A percentile compares a stretch with the other conserved stretches of the same genome.
Evolutionary conservation across 2,329 filamentous ascomycete species (phyloP).

Genomic region (Fusarium concolor): DNA sequence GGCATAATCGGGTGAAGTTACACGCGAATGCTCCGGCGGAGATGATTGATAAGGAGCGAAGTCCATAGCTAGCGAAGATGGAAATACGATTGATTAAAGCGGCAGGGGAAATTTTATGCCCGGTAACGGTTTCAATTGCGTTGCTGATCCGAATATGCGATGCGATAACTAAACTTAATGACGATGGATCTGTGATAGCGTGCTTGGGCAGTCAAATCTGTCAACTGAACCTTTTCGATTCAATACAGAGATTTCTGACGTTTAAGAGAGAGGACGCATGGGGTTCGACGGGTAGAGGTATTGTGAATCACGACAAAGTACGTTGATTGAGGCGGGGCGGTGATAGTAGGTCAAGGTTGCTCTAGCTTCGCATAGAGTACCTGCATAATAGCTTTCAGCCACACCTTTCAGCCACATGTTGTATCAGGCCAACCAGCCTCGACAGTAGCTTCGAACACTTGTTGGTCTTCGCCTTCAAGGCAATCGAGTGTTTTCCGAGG

Average conservation of each 20-base stretch:
- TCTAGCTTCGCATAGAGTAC: constrained; percentile 21
- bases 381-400: constrained; percentile 26
- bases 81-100: constrained; percentile 1
- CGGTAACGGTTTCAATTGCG: background rate
- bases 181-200: background rate
- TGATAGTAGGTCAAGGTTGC: constrained; percentile 19
- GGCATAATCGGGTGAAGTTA: constrained; percentile 73
- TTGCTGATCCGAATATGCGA: background rate
- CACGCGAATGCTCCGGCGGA: constrained; percentile 84
- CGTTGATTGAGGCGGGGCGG: constrained; percentile 27
- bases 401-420: constrained; percentile 29
- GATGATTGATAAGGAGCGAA: constrained; percentile 98
- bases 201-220: background rate
- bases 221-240: background rate
- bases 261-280: background rate
- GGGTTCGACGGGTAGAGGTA: background rate
- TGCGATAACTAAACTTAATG: background rate
- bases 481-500: background rate
- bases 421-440: background rate
- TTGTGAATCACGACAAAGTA: background rate
- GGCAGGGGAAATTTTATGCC: background rate
- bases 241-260: background rate
- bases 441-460: background rate
- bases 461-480: background rate
- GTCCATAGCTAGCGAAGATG: constrained; percentile 71